Evolutionary conservation across 345 rosid species (phyloP), one percentile per base, ranked within the genome.

Genomic region (Trapa bicornis): DNA sequence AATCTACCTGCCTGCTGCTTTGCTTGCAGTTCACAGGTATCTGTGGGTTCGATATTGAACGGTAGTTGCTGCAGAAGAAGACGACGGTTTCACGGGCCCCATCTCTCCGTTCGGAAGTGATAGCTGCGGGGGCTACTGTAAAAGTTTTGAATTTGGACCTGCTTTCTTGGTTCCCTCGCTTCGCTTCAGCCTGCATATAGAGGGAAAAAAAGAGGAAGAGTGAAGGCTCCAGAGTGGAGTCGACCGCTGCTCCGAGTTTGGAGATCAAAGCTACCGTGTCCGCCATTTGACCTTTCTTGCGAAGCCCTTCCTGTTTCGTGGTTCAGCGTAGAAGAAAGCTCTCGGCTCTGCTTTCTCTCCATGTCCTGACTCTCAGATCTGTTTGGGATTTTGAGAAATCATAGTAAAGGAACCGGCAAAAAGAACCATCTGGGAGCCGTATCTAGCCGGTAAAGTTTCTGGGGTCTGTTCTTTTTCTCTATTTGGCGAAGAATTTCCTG

Each of bases 101-200:
- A 13, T 22, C 29, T 8, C 43, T 8, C 1, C 6, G 36, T 15
- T 4, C 33, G 54, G 48, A 45, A 45, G 5, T 11, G 48, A 45
- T 45, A 7, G 48, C 48, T 43, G 65, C 39, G 66, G 66, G 66
- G 48, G 61, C 47, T 61, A 61, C 0, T 13, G 7, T 36, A 32
- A 61, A 69, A 69, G 56, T 3, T 69, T 69, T 61, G 72, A 69
- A 69, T 38, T 61, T 63, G 53, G 8, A 9, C 12, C 1, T 37
- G 43, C 38, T 12, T 17, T 37, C 17, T 58, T 10, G 36, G 37
- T 29, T 45, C 60, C 4, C 32, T 37, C 42, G 12, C 17, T 16
- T 45, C 56, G 1, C 70, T 17, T 37, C 61, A 42, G 60, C 60
- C 33, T 54, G 60, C 60, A n/a, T 54, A 50, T 22, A 50, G 56